Base-by-base conservation (phyloP, 805 yeast genomes). In the Candida corydali region DNA sequence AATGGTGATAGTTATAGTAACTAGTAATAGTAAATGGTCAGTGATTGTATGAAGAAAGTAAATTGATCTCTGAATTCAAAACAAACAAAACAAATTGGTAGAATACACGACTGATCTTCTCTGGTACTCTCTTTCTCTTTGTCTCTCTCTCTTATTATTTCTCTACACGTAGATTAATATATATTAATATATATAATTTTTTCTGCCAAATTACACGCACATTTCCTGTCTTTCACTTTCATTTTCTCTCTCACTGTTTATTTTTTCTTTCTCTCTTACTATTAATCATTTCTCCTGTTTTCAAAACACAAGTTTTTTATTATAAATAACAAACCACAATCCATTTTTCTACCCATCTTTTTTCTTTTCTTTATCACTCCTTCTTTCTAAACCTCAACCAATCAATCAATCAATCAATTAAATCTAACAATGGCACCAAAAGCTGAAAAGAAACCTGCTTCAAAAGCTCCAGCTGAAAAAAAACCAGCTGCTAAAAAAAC, bases 391-490 rank as follows among this genome's bases (percentile, higher is more conserved):
- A 17, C 34, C 17, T 15, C 22, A 26, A 22, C n/a, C 23, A 17
- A 33, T 32, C 23, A 39, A 22, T 14, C 23, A 17, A 33, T 32
- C 23, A 39, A 32, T 20, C 19, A 16, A 11, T 14, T 12, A 5
- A 19, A 36, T 39, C 12, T 25, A 22, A 75, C 47, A 69, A 80
- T 79, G 84, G 82, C 83, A 53, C 81, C 82, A 66, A 67, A 71
- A 59, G 82, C 79, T 59, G 79, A 75, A 63, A 76, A 77, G 78
- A 75, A 77, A 62, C 81, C 81, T 56, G 98, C 97, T 67, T 89
- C 96, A 59, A 89, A 89, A 74, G 95, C 95, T 52, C 96, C 96
- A 62, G 94, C 95, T 69, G 94, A 85, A 71, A 86, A 87, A 82
- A 87, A 86, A 75, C 86, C 86, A 62, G 77, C 70, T 44, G 93